Evolutionary conservation across 257 asterid genomes (phyloP).

Genomic region (Echites panduratus): DNA sequence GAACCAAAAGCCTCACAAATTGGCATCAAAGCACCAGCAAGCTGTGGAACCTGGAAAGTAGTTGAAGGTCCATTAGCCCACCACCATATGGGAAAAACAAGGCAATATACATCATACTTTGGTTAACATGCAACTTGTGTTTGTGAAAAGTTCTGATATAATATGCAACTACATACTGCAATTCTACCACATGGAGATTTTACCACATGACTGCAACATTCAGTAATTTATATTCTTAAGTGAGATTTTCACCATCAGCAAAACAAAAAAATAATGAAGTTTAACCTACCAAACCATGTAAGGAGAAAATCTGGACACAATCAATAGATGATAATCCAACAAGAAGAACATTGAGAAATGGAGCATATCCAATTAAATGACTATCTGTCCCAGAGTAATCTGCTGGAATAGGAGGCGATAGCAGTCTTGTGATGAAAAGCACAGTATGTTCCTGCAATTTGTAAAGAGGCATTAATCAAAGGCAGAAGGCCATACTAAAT

Average conservation of each 20-base stretch:
- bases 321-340: slow-evolving; percentile 77
- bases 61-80: slow-evolving; percentile 13
- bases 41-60: slow-evolving; percentile 78
- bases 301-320: slow-evolving; percentile 72
- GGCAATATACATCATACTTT: not conserved
- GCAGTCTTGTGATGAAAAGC: slow-evolving; percentile 67
- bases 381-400: slow-evolving; percentile 72
- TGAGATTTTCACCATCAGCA: not conserved
- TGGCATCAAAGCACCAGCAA: slow-evolving; percentile 94
- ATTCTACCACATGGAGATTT: not conserved
- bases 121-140: not conserved
- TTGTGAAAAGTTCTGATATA: not conserved
- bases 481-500: not conserved
- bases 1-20: slow-evolving; percentile 95
- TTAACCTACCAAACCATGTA: slow-evolving; percentile 94
- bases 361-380: slow-evolving; percentile 78
- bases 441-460: slow-evolving; percentile 74
- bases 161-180: not conserved
- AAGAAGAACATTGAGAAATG: slow-evolving; percentile 79
- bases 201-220: not conserved
- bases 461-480: not conserved
- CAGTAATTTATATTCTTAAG: not conserved
- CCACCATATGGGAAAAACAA: not conserved
- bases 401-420: slow-evolving; percentile 71
- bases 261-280: slow-evolving; percentile 13